A percentile compares a stretch with the other conserved stretches of the same genome.
Conservation (phyloP, 2,329 filamentous ascomycete species). For the Neoascochyta sp. region DNA sequence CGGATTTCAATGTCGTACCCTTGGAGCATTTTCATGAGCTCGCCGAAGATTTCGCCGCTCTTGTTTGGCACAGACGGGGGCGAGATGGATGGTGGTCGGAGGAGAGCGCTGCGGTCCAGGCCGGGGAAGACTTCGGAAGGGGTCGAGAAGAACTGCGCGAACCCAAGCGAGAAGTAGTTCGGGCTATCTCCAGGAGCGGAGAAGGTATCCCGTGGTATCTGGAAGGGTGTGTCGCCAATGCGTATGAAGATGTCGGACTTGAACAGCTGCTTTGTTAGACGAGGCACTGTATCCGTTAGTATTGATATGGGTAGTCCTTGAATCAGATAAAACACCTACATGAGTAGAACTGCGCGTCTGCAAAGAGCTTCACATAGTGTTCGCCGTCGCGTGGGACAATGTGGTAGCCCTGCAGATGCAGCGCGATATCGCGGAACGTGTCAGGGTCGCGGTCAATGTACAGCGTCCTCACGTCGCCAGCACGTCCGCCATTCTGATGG, state of each 20-base stretch:
- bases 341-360: constrained; percentile 92
- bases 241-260: constrained; percentile 89
- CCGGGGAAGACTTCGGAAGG: constrained; percentile 82
- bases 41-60: constrained; percentile 77
- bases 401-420: constrained; percentile 89
- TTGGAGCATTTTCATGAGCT: constrained; percentile 75
- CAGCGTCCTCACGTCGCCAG: constrained; percentile 66
- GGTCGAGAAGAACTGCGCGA: constrained; percentile 79
- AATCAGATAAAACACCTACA: constrained; percentile 49
- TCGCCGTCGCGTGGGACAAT: constrained; percentile 74
- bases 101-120: constrained; percentile 69
- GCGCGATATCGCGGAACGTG: constrained; percentile 83
- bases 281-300: constrained; percentile 61
- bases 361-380: constrained; percentile 89
- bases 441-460: constrained; percentile 92
- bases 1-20: constrained; percentile 79
- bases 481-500: constrained; percentile 57
- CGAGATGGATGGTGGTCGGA: constrained; percentile 81
- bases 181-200: constrained; percentile 82
- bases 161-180: constrained; percentile 92
- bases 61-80: constrained; percentile 78
- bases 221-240: constrained; percentile 82
- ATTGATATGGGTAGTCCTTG: constrained; percentile 2
- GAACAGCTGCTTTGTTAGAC: constrained; percentile 84
- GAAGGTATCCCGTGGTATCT: constrained; percentile 86